phyloP scores from a whole-genome alignment of 1,284 basidiomycete species.

The Inonotus obliquus region DNA sequence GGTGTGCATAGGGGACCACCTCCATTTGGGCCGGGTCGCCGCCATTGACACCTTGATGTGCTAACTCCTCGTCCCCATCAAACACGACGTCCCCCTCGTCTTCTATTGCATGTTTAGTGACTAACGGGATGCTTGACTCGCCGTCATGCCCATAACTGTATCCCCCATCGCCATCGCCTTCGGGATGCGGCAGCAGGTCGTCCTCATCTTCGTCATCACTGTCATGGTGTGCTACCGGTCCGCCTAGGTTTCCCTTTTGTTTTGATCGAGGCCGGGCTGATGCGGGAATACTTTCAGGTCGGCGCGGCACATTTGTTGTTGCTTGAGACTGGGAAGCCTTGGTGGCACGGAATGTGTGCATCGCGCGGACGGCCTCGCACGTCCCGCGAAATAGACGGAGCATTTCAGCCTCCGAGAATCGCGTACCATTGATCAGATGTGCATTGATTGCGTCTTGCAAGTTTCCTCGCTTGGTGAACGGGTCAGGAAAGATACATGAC shows the following conservation, averaged over 20 bases:
- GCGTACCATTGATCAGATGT: conserved; percentile 78
- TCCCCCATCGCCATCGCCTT: conserved; percentile 65
- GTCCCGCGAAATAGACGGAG: conserved; percentile 89
- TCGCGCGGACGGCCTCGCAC: conserved; percentile 87
- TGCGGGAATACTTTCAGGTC: conserved; percentile 24
- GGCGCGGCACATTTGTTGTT: conserved; percentile 23
- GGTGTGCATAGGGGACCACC: conserved; percentile 88
- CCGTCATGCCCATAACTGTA: conserved; percentile 58
- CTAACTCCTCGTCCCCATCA: conserved; percentile 70
- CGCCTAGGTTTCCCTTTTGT: conserved; percentile 26
- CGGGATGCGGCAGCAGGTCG: conserved; percentile 64
- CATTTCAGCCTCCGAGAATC: conserved; percentile 86
- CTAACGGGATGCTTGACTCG: conserved; percentile 39
- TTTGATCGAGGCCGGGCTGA: conserved; percentile 19
- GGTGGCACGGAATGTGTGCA: conserved; percentile 79
- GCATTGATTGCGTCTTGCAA: conserved; percentile 93
- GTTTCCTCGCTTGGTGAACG: conserved; percentile 66
- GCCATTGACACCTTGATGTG: conserved; percentile 26
- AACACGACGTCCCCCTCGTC: conserved; percentile 62
- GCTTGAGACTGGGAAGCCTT: conserved; percentile 30
- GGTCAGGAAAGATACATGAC: conserved; percentile 19
- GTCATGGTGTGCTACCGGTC: conserved; percentile 22
- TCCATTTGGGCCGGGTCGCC: conserved; percentile 41
- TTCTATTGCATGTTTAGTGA: conserved; percentile 46
- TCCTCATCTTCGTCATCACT: conserved; percentile 48